phyloP scores from a whole-genome alignment of 345 rosid genomes.

The Eucalyptus grandis region DNA sequence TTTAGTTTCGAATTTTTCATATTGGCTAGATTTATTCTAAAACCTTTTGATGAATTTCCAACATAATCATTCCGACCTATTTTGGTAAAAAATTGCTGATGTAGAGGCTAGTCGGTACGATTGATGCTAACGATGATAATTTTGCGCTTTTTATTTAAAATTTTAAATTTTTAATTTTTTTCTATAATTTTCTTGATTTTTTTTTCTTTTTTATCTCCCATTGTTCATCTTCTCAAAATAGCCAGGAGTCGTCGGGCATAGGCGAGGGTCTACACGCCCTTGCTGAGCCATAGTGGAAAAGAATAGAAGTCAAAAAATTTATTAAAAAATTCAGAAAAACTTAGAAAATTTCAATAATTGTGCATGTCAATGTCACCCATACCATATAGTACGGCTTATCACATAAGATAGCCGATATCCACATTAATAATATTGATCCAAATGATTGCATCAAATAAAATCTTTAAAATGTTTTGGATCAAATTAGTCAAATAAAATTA shows the following conservation, averaged over 20 bases:
- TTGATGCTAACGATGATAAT: rapidly evolving
- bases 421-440: background rate
- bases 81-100: background rate
- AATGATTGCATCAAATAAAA: background rate
- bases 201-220: background rate
- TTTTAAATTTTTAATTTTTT: background rate
- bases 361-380: background rate
- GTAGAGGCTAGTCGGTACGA: rapidly evolving
- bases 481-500: background rate
- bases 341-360: background rate
- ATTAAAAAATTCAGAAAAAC: background rate
- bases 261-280: background rate
- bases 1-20: background rate
- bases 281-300: background rate
- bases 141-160: background rate
- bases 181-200: background rate
- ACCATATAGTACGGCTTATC: rapidly evolving
- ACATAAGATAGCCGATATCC: rapidly evolving
- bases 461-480: background rate
- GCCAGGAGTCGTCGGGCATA: rapidly evolving
- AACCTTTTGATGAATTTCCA: background rate
- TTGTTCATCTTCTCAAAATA: background rate
- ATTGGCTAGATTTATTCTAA: background rate
- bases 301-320: background rate
- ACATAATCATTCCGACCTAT: background rate